Evolutionary conservation across 345 rosid genomes (phyloP).

Genomic region (Limnanthes douglasii): DNA sequence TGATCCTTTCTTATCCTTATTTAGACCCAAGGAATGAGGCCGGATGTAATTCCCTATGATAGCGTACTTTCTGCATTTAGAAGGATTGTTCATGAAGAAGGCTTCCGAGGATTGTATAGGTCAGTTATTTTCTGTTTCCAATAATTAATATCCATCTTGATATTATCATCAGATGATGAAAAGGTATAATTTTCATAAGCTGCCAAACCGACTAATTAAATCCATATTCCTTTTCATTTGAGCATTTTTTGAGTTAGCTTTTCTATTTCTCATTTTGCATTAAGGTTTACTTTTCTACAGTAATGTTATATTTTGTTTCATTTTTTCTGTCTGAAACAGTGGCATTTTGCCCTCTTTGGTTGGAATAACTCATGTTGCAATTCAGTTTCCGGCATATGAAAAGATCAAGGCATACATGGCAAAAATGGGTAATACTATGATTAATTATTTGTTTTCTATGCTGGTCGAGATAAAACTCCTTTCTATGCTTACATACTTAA

Average conservation of each 20-base stretch:
- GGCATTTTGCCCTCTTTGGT: slow-evolving; percentile 88
- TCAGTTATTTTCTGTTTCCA: slow-evolving; percentile 15
- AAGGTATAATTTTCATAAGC: no score
- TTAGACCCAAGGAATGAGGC: slow-evolving; percentile 62
- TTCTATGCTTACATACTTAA: not conserved
- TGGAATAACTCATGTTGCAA: slow-evolving; percentile 89
- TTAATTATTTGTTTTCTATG: not conserved
- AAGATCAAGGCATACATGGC: slow-evolving; percentile 79
- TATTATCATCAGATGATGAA: no score
- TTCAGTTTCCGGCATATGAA: slow-evolving; percentile 92
- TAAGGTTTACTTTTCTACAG: not conserved
- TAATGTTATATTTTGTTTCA: no score
- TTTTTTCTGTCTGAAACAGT: slow-evolving; percentile 34
- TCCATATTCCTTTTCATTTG: no score
- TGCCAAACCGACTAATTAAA: no score
- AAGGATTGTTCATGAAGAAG: slow-evolving; percentile 79
- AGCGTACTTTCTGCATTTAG: slow-evolving; percentile 58
- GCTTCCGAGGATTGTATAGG: slow-evolving; percentile 86
- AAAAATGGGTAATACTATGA: slow-evolving; percentile 29
- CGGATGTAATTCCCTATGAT: slow-evolving; percentile 69
- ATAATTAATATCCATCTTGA: no score
- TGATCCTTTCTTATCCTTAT: slow-evolving; percentile 10
- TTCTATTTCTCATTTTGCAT: not conserved
- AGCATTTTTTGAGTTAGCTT: slow-evolving; percentile 1
- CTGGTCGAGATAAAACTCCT: not conserved